Conservation (phyloP, 78 protist genomes). For the Monosiga brevicollis region DNA sequence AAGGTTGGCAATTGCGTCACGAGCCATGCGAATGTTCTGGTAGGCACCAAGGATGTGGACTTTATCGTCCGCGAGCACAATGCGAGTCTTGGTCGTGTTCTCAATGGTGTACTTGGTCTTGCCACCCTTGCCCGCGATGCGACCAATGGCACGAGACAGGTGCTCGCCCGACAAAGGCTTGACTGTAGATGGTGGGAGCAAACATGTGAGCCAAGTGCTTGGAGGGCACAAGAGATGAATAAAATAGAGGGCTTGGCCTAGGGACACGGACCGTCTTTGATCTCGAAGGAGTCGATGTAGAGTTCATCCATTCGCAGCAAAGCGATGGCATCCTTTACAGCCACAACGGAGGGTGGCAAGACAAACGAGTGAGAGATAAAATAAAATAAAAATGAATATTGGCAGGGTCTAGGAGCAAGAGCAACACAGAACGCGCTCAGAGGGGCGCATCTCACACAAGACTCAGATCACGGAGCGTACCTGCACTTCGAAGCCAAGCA, state of each 20-base stretch:
- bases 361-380: not conserved
- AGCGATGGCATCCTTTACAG: conserved; percentile 87
- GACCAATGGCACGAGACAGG: conserved; percentile 93
- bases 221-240: not conserved
- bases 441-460: too few relatives aligned
- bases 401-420: not conserved
- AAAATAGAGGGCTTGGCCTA: not conserved
- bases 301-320: conserved; percentile 93
- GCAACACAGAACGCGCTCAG: not conserved
- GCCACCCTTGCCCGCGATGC: conserved; percentile 96
- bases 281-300: conserved; percentile 89
- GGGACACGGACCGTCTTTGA: conserved; percentile 60
- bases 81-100: conserved; percentile 90
- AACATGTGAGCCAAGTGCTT: too few relatives aligned
- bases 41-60: conserved; percentile 94
- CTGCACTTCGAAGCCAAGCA: conserved; percentile 84
- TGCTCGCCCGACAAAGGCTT: conserved; percentile 90
- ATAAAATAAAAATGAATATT: not conserved
- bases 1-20: conserved; percentile 80
- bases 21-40: conserved; percentile 78
- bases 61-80: conserved; percentile 90
- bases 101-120: conserved; percentile 90
- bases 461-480: too few relatives aligned
- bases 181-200: conserved; percentile 26
- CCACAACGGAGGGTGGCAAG: not conserved